Evolutionary conservation across 805 yeast genomes (phyloP), one percentile per base, ranked within the genome.

Genomic region (Blastobotrys chiropterorum): DNA sequence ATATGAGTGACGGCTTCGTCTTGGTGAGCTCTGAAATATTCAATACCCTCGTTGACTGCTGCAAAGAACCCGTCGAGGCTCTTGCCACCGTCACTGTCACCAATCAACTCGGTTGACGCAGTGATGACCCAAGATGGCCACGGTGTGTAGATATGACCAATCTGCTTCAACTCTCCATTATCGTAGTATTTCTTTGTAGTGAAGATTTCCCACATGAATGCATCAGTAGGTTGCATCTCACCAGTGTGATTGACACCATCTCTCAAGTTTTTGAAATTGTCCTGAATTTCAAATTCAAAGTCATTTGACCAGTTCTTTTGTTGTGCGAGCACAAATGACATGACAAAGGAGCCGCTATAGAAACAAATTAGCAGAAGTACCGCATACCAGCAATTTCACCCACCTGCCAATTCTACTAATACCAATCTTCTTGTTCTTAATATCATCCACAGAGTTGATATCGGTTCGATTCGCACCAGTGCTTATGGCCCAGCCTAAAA

Each of bases 201-300:
- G 72, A 90, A 90, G 68, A 86, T 78, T 63, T 90, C 97, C 97
- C 97, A 90, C 96, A 90, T 86, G 68, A 90, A 90, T 1, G 92
- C 95, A 63, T 90, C 97, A 38, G 83, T 74, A 17, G 74, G 65
- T 30, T 66, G 67, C 19, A 76, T 73, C 2, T 65, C 72, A 11
- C 67, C 74, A 54, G 68, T 70, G 58, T 71, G 69, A 68, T 88
- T 88, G 39, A 90, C 97, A 1, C 90, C 82, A 56, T 81, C 87
- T 56, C 97, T 76, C 61, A 90, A 74, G 62, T 85, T 86, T 62
- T 78, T 76, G 70, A 90, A 90, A 55, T 78, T 86, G 57, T 81
- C 73, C 57, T 83, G 72, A 15, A 85, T 71, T 17, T 80, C 81
- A 64, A 80, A 85, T 11, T 71, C 73, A 38, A 72, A 64, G 54